Evolutionary conservation across 345 rosid genomes (phyloP), one percentile per base, ranked within the genome.

Genomic region (Cardiospermum halicacabum): DNA sequence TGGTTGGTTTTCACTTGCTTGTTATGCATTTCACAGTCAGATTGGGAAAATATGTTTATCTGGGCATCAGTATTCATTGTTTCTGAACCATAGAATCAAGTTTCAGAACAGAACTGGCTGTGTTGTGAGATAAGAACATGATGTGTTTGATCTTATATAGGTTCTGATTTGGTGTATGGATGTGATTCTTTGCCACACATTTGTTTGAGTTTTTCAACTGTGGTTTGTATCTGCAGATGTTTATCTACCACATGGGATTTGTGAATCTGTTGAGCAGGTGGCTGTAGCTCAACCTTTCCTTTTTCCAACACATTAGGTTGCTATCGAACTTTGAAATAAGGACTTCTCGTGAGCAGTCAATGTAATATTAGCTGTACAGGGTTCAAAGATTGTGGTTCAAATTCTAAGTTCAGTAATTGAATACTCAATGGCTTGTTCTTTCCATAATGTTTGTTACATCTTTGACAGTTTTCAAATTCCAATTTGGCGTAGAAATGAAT

Each of bases 361-460:
- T 34, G 8, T 34, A 34, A 7, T 11, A 34, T 1, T 34, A 34
- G 10, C 3, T 5, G 39, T 34, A 5, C 10, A 31, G 11, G 13
- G 6, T 24, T 53, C 56, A 53, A 53, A 53, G 56, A 32, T 28
- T 6, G 11, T 21, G 25, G 27, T 27, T 0, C 26, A 4, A 32
- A 61, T 18, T 40, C 55, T 11, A 42, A 30, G 50, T 62, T 31
- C 19, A 1, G 5, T 30, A 15, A 12, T 28, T 12, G 4, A 7
- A 21, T 31, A 3, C 11, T 18, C 42, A 47, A 28, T 62, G 24
- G 8, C 45, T 50, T n/a, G n/a, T n/a, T n/a, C 21, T 31, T 63
- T 63, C 57, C 22, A 24, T 63, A 43, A 22, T 21, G 49, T 62
- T 62, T 21, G 49, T 62, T 62, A 69, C 68, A 26, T 24, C n/a